These are phyloP conservation scores for Hypoxylon sp. DNA, from an alignment of 2,329 filamentous ascomycete genomes.

Conservation along the genomic window DNA sequence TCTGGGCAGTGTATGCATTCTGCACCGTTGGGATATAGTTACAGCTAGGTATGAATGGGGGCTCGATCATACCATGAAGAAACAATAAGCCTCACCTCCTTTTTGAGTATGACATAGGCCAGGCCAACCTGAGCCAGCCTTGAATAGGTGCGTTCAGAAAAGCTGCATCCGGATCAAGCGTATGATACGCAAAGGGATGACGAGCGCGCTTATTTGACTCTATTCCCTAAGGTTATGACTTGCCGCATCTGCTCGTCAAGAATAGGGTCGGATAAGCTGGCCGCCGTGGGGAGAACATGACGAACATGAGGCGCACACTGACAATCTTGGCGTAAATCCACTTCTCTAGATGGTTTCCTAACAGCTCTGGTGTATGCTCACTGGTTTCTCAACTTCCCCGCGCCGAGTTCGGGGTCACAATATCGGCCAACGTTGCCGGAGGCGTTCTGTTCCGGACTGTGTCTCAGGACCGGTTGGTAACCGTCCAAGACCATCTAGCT, in stretches of 20 bases:
- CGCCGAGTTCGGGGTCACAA: too few relatives aligned
- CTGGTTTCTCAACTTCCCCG: not conserved
- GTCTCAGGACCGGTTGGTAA: too few relatives aligned
- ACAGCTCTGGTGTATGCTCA: slow-evolving; percentile 3
- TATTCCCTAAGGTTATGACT: not conserved
- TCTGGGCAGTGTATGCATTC: slow-evolving; percentile 26
- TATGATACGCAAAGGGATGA: not conserved
- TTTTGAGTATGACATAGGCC: not conserved
- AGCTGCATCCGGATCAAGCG: not conserved
- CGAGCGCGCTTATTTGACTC: not conserved
- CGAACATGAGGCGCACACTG: slow-evolving; percentile 15
- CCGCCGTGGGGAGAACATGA: not conserved
- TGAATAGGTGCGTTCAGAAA: not conserved
- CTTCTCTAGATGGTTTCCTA: not conserved
- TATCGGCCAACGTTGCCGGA: too few relatives aligned
- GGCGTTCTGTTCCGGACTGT: not conserved
- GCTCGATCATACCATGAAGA: not conserved
- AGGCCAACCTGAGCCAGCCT: not conserved
- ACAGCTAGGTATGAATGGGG: slow-evolving; percentile 3
- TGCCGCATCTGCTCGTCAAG: not conserved
- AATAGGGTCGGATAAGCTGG: not conserved
- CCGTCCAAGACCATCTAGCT: too few relatives aligned
- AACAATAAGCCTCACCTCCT: not conserved
- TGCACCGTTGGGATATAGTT: slow-evolving; percentile 17
- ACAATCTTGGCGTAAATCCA: slow-evolving; percentile 23